A percentile compares a stretch with the other conserved stretches of the same genome.
Conservation (phyloP, 352 stramenopile genomes). For the Peronosclerospora sorghi region DNA sequence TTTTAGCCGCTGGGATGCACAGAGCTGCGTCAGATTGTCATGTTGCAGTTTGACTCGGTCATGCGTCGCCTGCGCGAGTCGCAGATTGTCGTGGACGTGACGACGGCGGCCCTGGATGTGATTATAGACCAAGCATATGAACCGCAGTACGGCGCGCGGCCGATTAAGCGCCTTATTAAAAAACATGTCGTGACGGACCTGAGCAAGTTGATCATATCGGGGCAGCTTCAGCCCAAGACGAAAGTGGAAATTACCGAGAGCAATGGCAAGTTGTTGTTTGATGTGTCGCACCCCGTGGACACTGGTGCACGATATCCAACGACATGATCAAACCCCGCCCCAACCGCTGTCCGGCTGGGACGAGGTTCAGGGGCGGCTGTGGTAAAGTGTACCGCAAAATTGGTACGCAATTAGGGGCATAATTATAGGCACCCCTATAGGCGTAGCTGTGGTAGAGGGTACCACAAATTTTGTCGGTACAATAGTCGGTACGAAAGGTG, state of each 20-base stretch:
- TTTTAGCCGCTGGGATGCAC: constrained; percentile 88
- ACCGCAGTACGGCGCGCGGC: constrained; percentile 89
- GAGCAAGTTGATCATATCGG: constrained; percentile 58
- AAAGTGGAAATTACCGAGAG: constrained; percentile 49
- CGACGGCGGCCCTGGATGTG: constrained; percentile 81
- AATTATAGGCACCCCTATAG: no score
- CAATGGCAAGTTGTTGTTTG: constrained; percentile 37
- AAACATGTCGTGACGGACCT: constrained; percentile 88
- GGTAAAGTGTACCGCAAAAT: no score
- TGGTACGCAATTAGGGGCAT: no score
- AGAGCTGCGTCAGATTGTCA: constrained; percentile 88
- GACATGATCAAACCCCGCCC: no score
- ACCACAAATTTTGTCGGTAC: no score
- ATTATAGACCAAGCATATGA: constrained; percentile 90
- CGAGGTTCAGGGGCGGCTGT: no score
- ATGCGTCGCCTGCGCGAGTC: constrained; percentile 61
- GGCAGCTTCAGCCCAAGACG: constrained; percentile 45
- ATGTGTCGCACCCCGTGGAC: constrained; percentile 33
- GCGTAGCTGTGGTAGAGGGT: no score
- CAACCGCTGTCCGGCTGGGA: no score
- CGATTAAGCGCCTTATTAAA: constrained; percentile 94
- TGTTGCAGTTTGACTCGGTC: constrained; percentile 87
- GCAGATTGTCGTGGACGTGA: constrained; percentile 61
- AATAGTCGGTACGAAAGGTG: no score
- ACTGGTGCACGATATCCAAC: no score